Evolutionary conservation across 139 green algal genomes (phyloP), one percentile per base, ranked within the genome.

Genomic region (Raphidocelis subcapitata): DNA sequence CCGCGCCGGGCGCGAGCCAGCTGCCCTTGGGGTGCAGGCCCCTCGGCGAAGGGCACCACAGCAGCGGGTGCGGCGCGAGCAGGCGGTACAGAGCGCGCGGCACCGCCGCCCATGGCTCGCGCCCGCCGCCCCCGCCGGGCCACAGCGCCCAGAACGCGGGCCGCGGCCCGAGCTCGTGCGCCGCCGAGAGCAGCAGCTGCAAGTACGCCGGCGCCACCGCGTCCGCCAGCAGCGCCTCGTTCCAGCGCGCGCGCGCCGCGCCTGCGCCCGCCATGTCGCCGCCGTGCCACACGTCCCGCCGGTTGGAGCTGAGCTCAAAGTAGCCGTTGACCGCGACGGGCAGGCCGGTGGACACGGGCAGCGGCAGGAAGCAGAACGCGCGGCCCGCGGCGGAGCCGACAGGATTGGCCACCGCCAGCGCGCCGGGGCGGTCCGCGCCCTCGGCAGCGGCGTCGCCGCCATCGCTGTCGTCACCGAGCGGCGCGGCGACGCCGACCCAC

Each of bases 301-400:
- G 80, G 79, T 96, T 94, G 67, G 77, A 88, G 51, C 74, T 87
- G 32, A 96, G 86, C 85, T 96, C 91, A 66, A 94, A 96, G 69
- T 88, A 93, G 33, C 73, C 89, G 74, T 96, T 96, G 60, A 94
- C 72, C 56, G 93, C 86, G 35, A 93, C 83, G 0, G 89, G 87
- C 51, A 96, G 85, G 2, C 79, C 79, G 0, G 86, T 94, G 16
- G 24, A 35, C 20, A 91, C 65, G 3, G 91, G 91, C 24, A 96
- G 85, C 8, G 89, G 91, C 64, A 96, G 81, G 77, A 96, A 96
- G 76, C 88, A 94, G 66, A 92, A 96, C 1, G 91, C 91, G 15
- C 75, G 81, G 24, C 89, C 89, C 2, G 68, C 73, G 5, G 62
- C 41, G 3, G 37, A 29, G 18, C 14, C 49, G n/a, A 3, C 47